Evolutionary conservation across 805 yeast species (phyloP).

Genomic region (Komagataella pastoris): DNA sequence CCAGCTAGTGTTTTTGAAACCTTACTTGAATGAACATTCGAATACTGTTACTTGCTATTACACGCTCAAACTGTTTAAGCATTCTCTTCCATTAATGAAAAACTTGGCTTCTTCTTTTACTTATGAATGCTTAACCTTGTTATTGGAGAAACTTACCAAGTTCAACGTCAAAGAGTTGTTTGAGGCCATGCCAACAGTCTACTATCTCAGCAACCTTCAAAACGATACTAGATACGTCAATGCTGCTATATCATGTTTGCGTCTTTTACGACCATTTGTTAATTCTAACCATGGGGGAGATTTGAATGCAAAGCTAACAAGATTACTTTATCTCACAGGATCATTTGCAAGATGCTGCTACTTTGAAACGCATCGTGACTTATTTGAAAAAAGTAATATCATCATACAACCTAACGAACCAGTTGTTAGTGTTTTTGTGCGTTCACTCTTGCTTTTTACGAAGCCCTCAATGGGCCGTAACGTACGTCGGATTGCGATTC

Average conservation of each 20-base stretch:
- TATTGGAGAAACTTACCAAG: constrained; percentile 47
- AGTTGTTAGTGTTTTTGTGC: constrained; percentile 42
- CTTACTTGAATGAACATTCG: constrained; percentile 40
- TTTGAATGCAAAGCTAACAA: constrained; percentile 24
- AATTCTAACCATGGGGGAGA: constrained; percentile 7
- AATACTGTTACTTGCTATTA: constrained; percentile 29
- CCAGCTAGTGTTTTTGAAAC: constrained; percentile 52
- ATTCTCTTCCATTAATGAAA: constrained; percentile 28
- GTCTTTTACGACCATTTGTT: constrained; percentile 33
- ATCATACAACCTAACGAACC: constrained; percentile 39
- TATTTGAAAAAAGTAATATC: constrained; percentile 24
- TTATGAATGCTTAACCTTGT: constrained; percentile 30
- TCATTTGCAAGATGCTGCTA: constrained; percentile 58
- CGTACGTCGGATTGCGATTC: constrained; percentile 38
- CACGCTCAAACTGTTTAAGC: constrained; percentile 39
- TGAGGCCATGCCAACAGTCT: constrained; percentile 63
- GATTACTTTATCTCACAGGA: constrained; percentile 53
- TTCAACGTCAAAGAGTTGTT: constrained; percentile 46
- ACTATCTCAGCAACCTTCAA: constrained; percentile 37
- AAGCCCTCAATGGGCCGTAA: constrained; percentile 15
- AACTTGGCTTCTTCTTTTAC: constrained; percentile 39
- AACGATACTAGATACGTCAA: constrained; percentile 34
- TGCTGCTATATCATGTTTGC: constrained; percentile 53
- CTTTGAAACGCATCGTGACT: constrained; percentile 30
- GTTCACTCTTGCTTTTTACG: constrained; percentile 44